phyloP scores from a whole-genome alignment of 2,329 filamentous ascomycete genomes.

The Penicillium thymicola region DNA sequence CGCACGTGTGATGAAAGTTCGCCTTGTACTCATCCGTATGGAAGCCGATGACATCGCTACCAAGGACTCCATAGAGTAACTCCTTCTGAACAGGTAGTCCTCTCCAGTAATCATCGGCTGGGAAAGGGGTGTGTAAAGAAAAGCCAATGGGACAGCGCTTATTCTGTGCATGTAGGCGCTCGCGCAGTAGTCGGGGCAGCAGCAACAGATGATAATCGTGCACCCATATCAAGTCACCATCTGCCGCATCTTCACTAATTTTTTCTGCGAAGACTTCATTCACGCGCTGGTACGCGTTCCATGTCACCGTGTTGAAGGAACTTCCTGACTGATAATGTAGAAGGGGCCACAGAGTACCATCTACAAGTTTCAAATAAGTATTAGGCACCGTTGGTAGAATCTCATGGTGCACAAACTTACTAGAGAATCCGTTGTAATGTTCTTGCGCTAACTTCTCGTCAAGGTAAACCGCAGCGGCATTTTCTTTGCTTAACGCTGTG shows the following conservation, averaged over 20 bases:
- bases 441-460: too few species aligned
- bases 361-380: too few species aligned
- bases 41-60: not conserved
- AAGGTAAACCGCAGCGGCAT: too few species aligned
- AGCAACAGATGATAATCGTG: not conserved
- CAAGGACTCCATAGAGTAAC: not conserved
- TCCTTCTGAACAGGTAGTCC: not conserved
- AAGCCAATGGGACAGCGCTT: not conserved
- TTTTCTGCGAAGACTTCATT: not conserved
- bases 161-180: not conserved
- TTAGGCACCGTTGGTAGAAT: too few species aligned
- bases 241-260: not conserved
- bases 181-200: not conserved
- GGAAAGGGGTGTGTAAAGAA: not conserved
- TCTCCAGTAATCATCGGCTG: not conserved
- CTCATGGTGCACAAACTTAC: too few species aligned
- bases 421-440: too few species aligned
- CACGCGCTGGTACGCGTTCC: not conserved
- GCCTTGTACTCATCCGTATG: not conserved
- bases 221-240: not conserved
- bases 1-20: not conserved
- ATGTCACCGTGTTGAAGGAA: not conserved
- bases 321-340: not conserved
- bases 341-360: too few species aligned
- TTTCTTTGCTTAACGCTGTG: too few species aligned